Evolutionary conservation across 2,329 filamentous ascomycete genomes (phyloP), one percentile per base, ranked within the genome.

Genomic region (Cordyceps cateniannulata): DNA sequence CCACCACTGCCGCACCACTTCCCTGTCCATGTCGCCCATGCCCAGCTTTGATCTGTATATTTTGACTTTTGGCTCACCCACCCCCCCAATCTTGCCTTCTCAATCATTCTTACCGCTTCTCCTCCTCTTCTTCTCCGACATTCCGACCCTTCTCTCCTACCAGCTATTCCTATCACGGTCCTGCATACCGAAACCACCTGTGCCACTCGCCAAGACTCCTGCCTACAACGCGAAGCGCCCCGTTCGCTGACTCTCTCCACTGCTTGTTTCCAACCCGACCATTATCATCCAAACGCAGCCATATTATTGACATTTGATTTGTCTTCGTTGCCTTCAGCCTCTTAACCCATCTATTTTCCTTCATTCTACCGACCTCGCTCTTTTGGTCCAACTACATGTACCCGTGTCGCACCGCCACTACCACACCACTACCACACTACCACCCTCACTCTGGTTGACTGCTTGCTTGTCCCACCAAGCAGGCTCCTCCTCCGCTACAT

Each of bases 141-240:
- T 24, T 20, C 24, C 18, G n/a, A 40, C 5, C 54, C 27, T n/a
- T 18, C 20, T 44, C 18, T 48, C 44, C 16, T 18, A 40, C 16
- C 44, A 1, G 44, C 32, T 57, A 25, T 57, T 57, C 54, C 20
- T 27, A 40, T 20, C 25, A 20, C 3, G 25, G 3, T 29, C 38
- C 38, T 54, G 24, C 32, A 53, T 56, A 38, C 44, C 51, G 38
- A 48, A 24, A 48, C 44, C 47, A 38, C 45, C 44, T 49, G 54
- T 57, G 54, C 44, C 29, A 49, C 54, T 12, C 49, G 54, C 54
- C 54, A 57, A 57, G 54, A 20, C 50, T 38, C 29, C 48, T 29
- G 32, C 44, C 16, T 57, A n/a, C 54, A 16, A 40, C 45, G 40
- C 54, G 49, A 49, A 49, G 20, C 10, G 12, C 16, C 54, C n/a